Evolutionary conservation across 306 rosid genomes (phyloP).

Genomic region (Cucurbita argyrosperma): DNA sequence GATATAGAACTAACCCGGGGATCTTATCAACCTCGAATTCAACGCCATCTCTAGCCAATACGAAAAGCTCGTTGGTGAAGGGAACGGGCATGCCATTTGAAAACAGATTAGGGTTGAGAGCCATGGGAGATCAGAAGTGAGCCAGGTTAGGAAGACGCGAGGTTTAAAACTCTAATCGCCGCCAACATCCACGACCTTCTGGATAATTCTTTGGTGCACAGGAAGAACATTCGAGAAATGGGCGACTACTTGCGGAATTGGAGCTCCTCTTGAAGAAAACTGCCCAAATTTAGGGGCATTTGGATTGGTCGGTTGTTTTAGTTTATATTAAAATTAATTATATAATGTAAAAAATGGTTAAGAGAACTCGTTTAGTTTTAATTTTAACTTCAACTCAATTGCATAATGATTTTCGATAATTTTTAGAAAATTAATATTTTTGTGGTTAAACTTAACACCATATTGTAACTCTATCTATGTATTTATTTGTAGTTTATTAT

Average conservation of each 20-base stretch:
- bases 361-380: no score
- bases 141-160: background rate
- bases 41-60: constrained; percentile 92
- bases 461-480: no score
- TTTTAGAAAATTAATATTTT: no score
- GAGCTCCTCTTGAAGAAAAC: background rate
- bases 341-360: no score
- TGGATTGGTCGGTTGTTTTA: no score
- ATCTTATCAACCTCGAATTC: constrained; percentile 85
- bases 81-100: constrained; percentile 80
- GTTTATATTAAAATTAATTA: no score
- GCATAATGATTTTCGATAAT: no score
- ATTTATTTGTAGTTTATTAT: no score
- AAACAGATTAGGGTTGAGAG: constrained; percentile 74
- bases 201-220: background rate
- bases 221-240: background rate
- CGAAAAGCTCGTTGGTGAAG: constrained; percentile 72
- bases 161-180: background rate
- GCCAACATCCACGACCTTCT: constrained; percentile 5
- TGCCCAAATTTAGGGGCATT: background rate
- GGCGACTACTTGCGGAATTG: background rate
- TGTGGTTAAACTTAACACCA: no score
- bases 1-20: constrained; percentile 43
- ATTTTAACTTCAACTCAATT: no score
- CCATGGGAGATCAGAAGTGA: constrained; percentile 25